Percentiles rank a stretch among this genome's conserved stretches.
These are phyloP conservation scores for Xylariaceae sp. DNA, from an alignment of 2,329 filamentous ascomycete species.

Conservation along the genomic window DNA sequence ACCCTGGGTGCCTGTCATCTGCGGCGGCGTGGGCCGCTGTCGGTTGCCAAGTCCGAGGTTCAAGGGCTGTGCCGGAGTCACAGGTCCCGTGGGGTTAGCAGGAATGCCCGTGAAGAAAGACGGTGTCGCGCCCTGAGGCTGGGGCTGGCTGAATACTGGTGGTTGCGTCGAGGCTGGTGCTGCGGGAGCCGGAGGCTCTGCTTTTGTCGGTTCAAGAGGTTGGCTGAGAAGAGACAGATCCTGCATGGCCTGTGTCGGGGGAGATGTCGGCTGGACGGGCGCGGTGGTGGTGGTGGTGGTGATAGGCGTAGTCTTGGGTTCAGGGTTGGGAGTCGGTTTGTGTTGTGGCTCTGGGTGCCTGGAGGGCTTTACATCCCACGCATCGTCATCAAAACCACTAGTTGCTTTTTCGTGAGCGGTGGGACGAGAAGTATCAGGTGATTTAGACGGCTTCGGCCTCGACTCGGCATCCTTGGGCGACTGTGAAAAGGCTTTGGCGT, in stretches of 20 bases:
- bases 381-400: constrained; percentile 82
- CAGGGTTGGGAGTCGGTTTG: constrained; percentile 59
- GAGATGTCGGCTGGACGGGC: constrained; percentile 24
- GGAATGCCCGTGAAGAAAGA: constrained; percentile 53
- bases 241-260: constrained; percentile 42
- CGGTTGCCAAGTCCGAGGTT: constrained; percentile 48
- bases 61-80: constrained; percentile 41
- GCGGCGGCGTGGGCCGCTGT: constrained; percentile 70
- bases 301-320: constrained; percentile 39
- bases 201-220: constrained; percentile 52
- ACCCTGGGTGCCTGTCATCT: constrained; percentile 55
- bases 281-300: neutral
- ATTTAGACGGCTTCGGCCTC: constrained; percentile 40
- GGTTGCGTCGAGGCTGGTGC: constrained; percentile 33
- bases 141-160: constrained; percentile 38
- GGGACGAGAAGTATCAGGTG: constrained; percentile 28
- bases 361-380: constrained; percentile 91
- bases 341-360: constrained; percentile 49
- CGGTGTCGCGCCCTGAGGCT: constrained; percentile 54
- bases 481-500: constrained; percentile 78
- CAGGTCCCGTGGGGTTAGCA: constrained; percentile 37
- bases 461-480: constrained; percentile 46
- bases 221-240: constrained; percentile 54
- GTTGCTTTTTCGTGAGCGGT: constrained; percentile 30
- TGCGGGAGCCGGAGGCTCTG: constrained; percentile 31